Evolutionary conservation across 768 basidiomycete species (phyloP).

Genomic region (Macrolepiota albuminosa): DNA sequence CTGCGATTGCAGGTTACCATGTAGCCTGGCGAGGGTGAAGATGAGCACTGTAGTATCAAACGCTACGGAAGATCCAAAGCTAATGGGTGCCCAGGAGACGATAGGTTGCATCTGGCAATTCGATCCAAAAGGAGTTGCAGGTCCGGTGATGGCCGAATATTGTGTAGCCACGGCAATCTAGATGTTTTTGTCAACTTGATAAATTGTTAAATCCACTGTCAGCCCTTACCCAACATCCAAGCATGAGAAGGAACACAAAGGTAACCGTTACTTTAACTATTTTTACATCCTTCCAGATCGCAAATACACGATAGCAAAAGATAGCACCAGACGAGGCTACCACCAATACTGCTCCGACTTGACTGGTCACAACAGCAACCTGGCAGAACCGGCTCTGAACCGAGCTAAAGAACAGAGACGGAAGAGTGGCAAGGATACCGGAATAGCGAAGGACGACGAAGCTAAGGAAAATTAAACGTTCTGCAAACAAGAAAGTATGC

Average conservation of each 20-base stretch:
- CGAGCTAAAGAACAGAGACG: slow-evolving; percentile 23
- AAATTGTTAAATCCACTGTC: background rate
- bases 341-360: slow-evolving; percentile 24
- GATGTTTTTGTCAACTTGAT: too few relatives aligned
- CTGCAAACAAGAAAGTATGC: background rate
- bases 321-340: slow-evolving; percentile 27
- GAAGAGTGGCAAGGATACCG: slow-evolving; percentile 23
- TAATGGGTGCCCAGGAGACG: slow-evolving; percentile 28
- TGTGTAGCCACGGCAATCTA: slow-evolving; percentile 29
- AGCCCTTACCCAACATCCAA: slow-evolving; percentile 25
- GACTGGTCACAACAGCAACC: slow-evolving; percentile 23
- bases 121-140: slow-evolving; percentile 24
- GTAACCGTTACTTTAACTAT: slow-evolving; percentile 19
- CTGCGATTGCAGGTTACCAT: slow-evolving; percentile 16
- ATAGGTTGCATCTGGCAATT: slow-evolving; percentile 29
- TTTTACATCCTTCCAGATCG: slow-evolving; percentile 27
- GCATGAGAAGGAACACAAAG: slow-evolving; percentile 21
- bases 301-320: slow-evolving; percentile 27
- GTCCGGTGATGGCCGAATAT: slow-evolving; percentile 20
- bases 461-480: slow-evolving; percentile 12
- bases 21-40: slow-evolving; percentile 21
- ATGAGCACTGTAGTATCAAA: slow-evolving; percentile 24
- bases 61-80: slow-evolving; percentile 25
- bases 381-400: slow-evolving; percentile 25
- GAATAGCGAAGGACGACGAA: slow-evolving; percentile 31